These are phyloP conservation scores for Epichloe sp. DNA, from an alignment of 2,329 filamentous ascomycete genomes.

Conservation along the genomic window DNA sequence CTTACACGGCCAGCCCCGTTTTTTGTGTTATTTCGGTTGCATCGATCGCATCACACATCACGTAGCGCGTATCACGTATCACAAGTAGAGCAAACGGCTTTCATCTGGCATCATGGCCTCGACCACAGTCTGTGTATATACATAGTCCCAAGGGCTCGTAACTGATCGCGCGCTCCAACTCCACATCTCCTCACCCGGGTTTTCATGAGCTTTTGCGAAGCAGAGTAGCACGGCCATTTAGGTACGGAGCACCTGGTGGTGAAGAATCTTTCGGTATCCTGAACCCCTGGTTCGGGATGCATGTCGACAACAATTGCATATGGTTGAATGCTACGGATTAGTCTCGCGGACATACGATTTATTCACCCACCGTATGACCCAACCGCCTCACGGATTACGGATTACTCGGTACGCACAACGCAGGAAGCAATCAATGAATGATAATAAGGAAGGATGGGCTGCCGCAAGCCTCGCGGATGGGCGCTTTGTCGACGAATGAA, in stretches of 20 bases:
- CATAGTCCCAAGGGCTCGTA: background rate
- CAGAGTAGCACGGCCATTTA: too few species aligned
- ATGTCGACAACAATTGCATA: background rate
- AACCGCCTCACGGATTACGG: too few species aligned
- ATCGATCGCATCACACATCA: background rate
- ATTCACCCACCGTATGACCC: too few species aligned
- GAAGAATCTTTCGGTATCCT: background rate
- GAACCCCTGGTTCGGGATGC: background rate
- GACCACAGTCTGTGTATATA: background rate
- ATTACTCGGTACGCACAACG: too few species aligned
- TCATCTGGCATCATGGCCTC: background rate
- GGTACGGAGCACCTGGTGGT: background rate
- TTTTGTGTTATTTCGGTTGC: background rate
- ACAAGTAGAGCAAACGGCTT: background rate
- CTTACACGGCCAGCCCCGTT: background rate
- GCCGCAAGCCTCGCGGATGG: background rate
- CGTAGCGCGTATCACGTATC: too few species aligned
- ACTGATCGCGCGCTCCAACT: background rate
- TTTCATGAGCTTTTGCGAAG: too few species aligned
- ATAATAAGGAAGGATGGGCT: background rate
- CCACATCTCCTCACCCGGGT: background rate
- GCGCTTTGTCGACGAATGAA: conserved; percentile 3
- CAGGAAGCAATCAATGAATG: too few species aligned
- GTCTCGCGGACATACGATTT: background rate
- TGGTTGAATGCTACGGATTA: background rate